phyloP scores from a whole-genome alignment of 148 eudicot genomes.

The Rhododendron williamsianum region DNA sequence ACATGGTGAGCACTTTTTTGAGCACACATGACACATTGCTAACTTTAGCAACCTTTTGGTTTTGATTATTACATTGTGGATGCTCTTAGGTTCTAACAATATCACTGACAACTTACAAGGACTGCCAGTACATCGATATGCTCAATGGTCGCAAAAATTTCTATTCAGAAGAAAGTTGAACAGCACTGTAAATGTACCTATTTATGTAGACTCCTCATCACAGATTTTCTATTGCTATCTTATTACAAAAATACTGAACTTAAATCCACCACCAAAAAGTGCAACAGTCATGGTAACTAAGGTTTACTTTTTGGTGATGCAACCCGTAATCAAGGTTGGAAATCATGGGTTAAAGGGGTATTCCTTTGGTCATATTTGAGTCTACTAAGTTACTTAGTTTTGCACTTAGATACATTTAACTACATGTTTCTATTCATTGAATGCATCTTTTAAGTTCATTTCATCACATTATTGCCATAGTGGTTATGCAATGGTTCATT shows the following conservation, averaged over 20 bases:
- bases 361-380: too few species aligned
- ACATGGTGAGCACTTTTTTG: too few species aligned
- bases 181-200: neutral
- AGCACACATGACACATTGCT: too few species aligned
- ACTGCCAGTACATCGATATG: neutral
- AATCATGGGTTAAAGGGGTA: too few species aligned
- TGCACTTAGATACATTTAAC: neutral
- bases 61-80: too few species aligned
- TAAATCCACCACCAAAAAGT: neutral
- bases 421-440: neutral
- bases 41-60: too few species aligned
- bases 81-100: neutral
- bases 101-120: neutral
- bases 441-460: neutral
- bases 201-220: neutral
- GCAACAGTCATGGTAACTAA: neutral
- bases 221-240: neutral
- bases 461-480: neutral
- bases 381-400: too few species aligned
- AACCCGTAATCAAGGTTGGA: too few species aligned
- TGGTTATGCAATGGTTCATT: neutral
- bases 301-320: neutral
- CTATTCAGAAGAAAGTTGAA: neutral
- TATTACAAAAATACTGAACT: neutral
- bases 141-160: neutral